phyloP scores from a whole-genome alignment of 2,329 filamentous ascomycete species.

The Trichoderma pleuroti region DNA sequence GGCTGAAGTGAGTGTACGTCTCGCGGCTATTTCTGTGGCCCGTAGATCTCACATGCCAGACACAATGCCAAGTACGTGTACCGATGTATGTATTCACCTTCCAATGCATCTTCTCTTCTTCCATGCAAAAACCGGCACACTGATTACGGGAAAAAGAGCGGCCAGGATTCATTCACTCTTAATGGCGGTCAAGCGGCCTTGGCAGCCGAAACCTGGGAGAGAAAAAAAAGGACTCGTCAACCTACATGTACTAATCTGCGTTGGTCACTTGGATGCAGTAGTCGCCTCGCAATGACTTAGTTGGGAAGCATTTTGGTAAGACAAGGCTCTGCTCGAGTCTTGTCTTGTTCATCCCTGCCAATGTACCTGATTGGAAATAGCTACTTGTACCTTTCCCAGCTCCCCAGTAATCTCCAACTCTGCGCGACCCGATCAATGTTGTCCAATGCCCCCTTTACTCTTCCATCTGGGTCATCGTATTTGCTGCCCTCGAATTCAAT shows the following conservation, averaged over 20 bases:
- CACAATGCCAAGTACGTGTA: background rate
- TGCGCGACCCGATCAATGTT: conserved; percentile 57
- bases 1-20: background rate
- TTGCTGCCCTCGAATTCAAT: conserved; percentile 75
- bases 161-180: background rate
- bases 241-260: background rate
- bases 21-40: background rate
- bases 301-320: background rate
- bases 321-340: background rate
- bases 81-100: background rate
- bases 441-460: conserved; percentile 58
- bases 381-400: conserved; percentile 51
- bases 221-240: background rate
- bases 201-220: background rate
- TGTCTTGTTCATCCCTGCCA: background rate
- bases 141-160: background rate
- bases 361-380: background rate
- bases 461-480: conserved; percentile 48
- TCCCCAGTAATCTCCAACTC: conserved; percentile 66
- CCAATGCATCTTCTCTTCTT: background rate
- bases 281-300: background rate
- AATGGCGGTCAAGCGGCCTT: background rate
- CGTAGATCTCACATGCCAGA: background rate
- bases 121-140: background rate
- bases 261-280: background rate